Evolutionary conservation across 1,284 basidiomycete genomes (phyloP).

Genomic region (Leccinum fuscescens): DNA sequence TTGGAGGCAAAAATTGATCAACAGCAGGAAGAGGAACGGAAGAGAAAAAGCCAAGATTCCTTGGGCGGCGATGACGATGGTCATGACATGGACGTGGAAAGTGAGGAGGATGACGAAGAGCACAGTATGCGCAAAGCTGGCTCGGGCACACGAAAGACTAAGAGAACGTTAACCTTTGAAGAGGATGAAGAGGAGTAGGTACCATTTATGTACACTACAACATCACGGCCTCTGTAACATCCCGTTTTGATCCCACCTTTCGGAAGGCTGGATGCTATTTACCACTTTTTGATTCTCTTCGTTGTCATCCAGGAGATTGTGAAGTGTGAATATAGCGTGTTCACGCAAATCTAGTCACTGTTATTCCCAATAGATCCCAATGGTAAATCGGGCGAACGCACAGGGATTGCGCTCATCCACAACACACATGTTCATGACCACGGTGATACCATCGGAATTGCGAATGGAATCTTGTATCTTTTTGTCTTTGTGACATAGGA

Average conservation of each 20-base stretch:
- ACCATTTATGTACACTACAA: conserved; percentile 8
- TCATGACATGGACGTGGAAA: conserved; percentile 70
- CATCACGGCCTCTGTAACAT: conserved; percentile 36
- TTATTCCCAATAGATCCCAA: conserved; percentile 5
- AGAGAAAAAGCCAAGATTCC: conserved; percentile 23
- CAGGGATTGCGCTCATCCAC: conserved; percentile 89
- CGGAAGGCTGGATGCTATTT: conserved; percentile 63
- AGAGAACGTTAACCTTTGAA: conserved; percentile 55
- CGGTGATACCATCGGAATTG: conserved; percentile 66
- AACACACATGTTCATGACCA: conserved; percentile 84
- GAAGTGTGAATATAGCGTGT: conserved; percentile 82
- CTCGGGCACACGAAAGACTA: conserved; percentile 47
- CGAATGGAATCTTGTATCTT: conserved; percentile 73
- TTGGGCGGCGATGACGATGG: conserved; percentile 36
- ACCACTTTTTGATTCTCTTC: conserved; percentile 78
- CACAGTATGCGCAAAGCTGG: conserved; percentile 55
- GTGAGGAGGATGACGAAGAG: conserved; percentile 68
- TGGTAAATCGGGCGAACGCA: conserved; percentile 42
- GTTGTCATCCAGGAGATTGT: conserved; percentile 76
- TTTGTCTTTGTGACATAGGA: conserved; percentile 63
- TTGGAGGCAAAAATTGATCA: conserved; percentile 61
- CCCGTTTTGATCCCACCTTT: conserved; percentile 58
- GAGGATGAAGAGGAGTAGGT: conserved; percentile 48
- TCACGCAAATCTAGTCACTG: conserved; percentile 72
- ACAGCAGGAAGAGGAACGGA: conserved; percentile 49